These are phyloP conservation scores for Starmerella cellae DNA, from an alignment of 805 yeast species.

Conservation along the genomic window DNA sequence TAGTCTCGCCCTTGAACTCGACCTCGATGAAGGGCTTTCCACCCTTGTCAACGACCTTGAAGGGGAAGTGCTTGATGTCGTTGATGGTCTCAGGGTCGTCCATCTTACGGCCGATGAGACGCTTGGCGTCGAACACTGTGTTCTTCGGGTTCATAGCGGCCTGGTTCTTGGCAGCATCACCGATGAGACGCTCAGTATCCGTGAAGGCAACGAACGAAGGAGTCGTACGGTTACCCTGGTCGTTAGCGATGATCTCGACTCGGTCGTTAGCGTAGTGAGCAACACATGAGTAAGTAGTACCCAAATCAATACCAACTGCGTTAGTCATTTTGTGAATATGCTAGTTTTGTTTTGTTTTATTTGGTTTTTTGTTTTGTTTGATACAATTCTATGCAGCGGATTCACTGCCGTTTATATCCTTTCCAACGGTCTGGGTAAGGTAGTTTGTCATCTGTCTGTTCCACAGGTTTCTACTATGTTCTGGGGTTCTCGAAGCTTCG, in stretches of 20 bases:
- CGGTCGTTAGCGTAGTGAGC: slow-evolving; percentile 76
- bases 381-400: not conserved
- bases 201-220: slow-evolving; percentile 96
- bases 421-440: slow-evolving; percentile 11
- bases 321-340: slow-evolving; percentile 16
- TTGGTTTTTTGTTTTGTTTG: not conserved
- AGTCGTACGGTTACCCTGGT: slow-evolving; percentile 97
- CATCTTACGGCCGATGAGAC: slow-evolving; percentile 79
- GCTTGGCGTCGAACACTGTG: slow-evolving; percentile 91
- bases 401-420: slow-evolving; percentile 7
- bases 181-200: slow-evolving; percentile 86
- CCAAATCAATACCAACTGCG: slow-evolving; percentile 42
- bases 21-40: slow-evolving; percentile 85
- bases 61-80: slow-evolving; percentile 84
- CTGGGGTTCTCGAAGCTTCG: slow-evolving; percentile 17
- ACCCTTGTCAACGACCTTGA: slow-evolving; percentile 57
- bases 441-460: slow-evolving; percentile 8
- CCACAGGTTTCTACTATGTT: slow-evolving; percentile 14
- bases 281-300: slow-evolving; percentile 96
- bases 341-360: not conserved
- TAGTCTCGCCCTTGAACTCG: slow-evolving; percentile 76
- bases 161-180: slow-evolving; percentile 97
- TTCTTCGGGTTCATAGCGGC: slow-evolving; percentile 92
- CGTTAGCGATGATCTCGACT: slow-evolving; percentile 91
- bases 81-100: slow-evolving; percentile 62